phyloP scores from a whole-genome alignment of 805 yeast species.

The Barnettozyma wickerhamii region DNA sequence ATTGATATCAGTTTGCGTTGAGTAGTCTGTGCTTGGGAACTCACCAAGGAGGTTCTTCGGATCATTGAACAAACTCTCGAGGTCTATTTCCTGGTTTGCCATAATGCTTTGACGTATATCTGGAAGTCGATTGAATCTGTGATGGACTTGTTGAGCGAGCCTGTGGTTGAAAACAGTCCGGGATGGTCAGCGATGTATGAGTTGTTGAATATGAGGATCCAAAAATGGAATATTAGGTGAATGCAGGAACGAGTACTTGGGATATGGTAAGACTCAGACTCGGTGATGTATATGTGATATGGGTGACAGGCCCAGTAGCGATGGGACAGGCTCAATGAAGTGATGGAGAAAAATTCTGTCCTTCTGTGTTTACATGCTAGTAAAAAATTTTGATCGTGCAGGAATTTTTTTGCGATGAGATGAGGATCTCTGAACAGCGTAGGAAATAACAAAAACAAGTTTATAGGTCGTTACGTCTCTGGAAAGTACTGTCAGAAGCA shows the following conservation, averaged over 20 bases:
- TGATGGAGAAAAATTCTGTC: not conserved
- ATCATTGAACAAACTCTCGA: conserved; percentile 12
- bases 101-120: not conserved
- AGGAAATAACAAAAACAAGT: not conserved
- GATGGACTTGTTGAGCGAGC: not conserved
- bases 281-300: not conserved
- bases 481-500: no score
- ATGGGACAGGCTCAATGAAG: not conserved
- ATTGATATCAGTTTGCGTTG: conserved; percentile 29
- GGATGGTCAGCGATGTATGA: no score
- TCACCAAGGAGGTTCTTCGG: conserved; percentile 7
- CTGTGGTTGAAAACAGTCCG: not conserved
- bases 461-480: no score
- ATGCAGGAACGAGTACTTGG: no score
- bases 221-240: no score
- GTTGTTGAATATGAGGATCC: no score
- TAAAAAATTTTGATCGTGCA: not conserved
- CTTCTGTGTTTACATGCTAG: not conserved
- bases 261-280: no score
- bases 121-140: not conserved
- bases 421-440: not conserved
- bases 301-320: not conserved
- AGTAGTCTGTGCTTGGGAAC: conserved; percentile 3
- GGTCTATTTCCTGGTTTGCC: conserved; percentile 11
- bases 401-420: not conserved